A percentile compares a stretch with the other conserved stretches of the same genome.
These are phyloP conservation scores for Erythrophleum fordii DNA, from an alignment of 306 rosid species.

Conservation along the genomic window DNA sequence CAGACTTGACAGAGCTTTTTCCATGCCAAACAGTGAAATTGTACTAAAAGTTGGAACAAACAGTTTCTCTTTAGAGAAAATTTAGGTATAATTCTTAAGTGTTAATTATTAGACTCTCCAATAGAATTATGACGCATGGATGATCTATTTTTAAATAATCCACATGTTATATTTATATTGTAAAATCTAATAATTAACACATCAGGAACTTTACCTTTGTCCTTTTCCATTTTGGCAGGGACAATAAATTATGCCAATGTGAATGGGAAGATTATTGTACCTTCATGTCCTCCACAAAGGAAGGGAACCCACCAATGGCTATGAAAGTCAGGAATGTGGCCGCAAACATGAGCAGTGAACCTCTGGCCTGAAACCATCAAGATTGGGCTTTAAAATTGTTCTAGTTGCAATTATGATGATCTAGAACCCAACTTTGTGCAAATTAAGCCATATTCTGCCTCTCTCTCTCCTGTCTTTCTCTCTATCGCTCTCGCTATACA, in stretches of 20 bases:
- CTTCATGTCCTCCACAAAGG: conserved; percentile 71
- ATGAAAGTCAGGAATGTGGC: conserved; percentile 55
- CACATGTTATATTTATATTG: too few species aligned
- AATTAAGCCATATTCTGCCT: not conserved
- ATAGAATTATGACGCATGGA: too few species aligned
- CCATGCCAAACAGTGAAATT: not conserved
- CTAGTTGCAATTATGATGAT: not conserved
- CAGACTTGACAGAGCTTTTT: not conserved
- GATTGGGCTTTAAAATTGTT: conserved; percentile 1
- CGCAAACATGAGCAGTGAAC: conserved; percentile 45
- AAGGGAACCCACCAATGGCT: conserved; percentile 65
- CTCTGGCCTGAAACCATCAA: conserved; percentile 50
- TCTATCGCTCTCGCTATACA: too few species aligned
- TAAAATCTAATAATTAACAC: too few species aligned
- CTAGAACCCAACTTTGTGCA: not conserved
- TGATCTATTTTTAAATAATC: too few species aligned
- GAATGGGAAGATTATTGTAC: conserved; percentile 22
- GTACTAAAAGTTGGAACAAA: not conserved
- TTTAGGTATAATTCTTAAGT: too few species aligned
- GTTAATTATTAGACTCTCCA: not conserved
- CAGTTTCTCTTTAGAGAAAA: not conserved
- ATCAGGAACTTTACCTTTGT: too few species aligned
- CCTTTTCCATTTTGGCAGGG: not conserved
- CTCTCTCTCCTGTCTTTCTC: not conserved
- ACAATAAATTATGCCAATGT: not conserved